Percentiles rank a stretch among this genome's conserved stretches.
phyloP scores from a whole-genome alignment of 495 filamentous ascomycete genomes.

The Staphylotrichum longicolle region DNA sequence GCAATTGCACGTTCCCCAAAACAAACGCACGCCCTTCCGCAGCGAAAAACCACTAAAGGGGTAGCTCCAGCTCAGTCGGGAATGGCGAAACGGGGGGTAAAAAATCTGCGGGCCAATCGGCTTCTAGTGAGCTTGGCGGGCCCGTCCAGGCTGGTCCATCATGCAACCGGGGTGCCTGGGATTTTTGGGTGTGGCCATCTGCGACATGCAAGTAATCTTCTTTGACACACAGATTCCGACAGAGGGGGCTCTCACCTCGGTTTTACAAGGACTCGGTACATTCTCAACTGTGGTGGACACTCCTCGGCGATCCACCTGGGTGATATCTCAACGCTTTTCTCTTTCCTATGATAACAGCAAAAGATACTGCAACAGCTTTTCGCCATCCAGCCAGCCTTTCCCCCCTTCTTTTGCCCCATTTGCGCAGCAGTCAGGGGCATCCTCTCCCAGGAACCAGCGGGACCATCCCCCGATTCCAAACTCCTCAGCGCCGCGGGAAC shows the following conservation, averaged over 20 bases:
- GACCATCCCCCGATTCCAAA: neutral
- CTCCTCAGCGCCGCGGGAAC: neutral
- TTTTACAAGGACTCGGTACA: no score
- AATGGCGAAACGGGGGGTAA: constrained; percentile 7
- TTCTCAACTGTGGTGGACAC: no score
- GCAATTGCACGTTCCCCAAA: no score
- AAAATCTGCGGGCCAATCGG: constrained; percentile 7
- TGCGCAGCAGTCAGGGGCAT: neutral
- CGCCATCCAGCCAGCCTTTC: neutral
- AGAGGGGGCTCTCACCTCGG: no score
- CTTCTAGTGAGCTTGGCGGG: neutral
- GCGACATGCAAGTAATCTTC: neutral
- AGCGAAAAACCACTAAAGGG: neutral
- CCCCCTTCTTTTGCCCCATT: neutral
- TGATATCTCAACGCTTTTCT: neutral
- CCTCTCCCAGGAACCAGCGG: neutral
- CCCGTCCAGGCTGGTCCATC: neutral
- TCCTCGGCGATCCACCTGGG: no score
- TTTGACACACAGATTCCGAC: no score
- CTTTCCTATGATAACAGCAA: neutral
- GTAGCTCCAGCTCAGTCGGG: neutral
- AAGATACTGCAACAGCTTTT: neutral
- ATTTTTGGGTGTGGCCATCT: neutral
- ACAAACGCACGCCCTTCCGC: no score
- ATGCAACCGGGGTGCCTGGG: neutral